Evolutionary conservation across 306 rosid genomes (phyloP).

Genomic region (barrel medic (Medicago truncatula)): MtrunA17r5.0-ANR NC_053047.1:33190001-33190500

Average conservation of each 20-base stretch:
- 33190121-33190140: not conserved
- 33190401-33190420: slow-evolving; percentile 24
- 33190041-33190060: not conserved
- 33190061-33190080: not conserved
- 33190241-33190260: slow-evolving; percentile 25
- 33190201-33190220: slow-evolving; percentile 19
- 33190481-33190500: slow-evolving; percentile 38
- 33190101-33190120: not conserved
- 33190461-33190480: slow-evolving; percentile 23
- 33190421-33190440: slow-evolving; percentile 16
- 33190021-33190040: not conserved
- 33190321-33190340: slow-evolving; percentile 10
- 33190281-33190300: slow-evolving; percentile 5
- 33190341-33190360: not conserved
- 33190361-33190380: slow-evolving; percentile 23
- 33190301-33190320: slow-evolving; percentile 28
- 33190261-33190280: slow-evolving; percentile 17
- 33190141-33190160: slow-evolving; percentile 6
- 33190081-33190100: not conserved
- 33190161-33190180: not conserved
- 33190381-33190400: not conserved
- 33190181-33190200: slow-evolving; percentile 6
- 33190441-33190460: not conserved
- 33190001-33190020: not conserved
- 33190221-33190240: slow-evolving; percentile 32